These are phyloP conservation scores for Epichloe gansuensis DNA, from an alignment of 2,329 filamentous ascomycete genomes.

Conservation along the genomic window DNA sequence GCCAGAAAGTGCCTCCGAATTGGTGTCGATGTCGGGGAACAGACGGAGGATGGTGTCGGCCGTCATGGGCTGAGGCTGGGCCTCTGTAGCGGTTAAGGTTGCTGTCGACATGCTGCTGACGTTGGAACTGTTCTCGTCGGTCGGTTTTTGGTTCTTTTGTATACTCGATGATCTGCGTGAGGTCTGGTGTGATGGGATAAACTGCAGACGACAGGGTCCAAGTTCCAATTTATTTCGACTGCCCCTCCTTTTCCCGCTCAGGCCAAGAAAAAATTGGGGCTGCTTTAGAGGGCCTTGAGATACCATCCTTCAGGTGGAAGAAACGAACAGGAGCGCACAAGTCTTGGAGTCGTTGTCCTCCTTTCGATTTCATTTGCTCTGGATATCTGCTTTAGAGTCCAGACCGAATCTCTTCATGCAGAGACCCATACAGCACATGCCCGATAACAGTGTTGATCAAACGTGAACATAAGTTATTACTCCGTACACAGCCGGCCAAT, in stretches of 20 bases:
- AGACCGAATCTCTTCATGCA: too few relatives aligned
- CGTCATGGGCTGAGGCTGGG: conserved; percentile 52
- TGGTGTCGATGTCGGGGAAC: conserved; percentile 71
- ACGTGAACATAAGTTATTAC: too few relatives aligned
- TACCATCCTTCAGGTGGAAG: neutral
- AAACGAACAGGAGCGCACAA: neutral
- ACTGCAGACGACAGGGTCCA: neutral
- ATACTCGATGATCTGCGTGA: neutral
- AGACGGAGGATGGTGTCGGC: conserved; percentile 76
- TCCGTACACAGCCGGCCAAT: too few relatives aligned
- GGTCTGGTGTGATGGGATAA: neutral
- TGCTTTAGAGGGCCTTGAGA: too few relatives aligned
- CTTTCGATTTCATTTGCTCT: too few relatives aligned
- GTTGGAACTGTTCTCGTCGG: neutral
- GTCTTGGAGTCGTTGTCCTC: neutral
- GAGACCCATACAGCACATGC: too few relatives aligned
- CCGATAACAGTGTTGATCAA: too few relatives aligned
- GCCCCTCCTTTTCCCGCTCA: neutral
- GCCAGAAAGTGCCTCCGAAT: conserved; percentile 64
- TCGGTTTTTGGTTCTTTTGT: neutral
- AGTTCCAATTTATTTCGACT: neutral
- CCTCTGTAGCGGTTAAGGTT: conserved; percentile 28
- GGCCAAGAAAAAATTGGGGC: neutral
- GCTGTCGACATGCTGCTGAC: conserved; percentile 18
- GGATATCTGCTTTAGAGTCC: too few relatives aligned